Conservation (phyloP, 1,284 basidiomycete genomes). For the Boletus calvinii region DNA sequence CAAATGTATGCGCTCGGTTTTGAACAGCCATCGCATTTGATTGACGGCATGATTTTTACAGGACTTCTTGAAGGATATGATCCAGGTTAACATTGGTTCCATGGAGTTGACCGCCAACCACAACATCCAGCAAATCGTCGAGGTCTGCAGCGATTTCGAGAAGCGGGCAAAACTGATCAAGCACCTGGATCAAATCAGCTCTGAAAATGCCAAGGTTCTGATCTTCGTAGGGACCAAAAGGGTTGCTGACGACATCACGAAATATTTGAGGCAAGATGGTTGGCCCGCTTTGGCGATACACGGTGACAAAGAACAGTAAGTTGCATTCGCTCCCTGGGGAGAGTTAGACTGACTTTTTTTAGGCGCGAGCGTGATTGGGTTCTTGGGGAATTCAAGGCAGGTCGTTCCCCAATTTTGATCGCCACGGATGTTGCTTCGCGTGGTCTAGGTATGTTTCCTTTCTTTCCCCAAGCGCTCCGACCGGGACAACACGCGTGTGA, state of each 20-base stretch:
- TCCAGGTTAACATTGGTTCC: conserved; percentile 98
- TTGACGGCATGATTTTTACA: conserved; percentile 30
- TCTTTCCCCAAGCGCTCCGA: conserved; percentile 33
- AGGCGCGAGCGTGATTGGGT: conserved; percentile 99
- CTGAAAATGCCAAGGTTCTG: conserved; percentile 97
- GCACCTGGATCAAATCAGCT: conserved; percentile 94
- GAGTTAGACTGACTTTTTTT: conserved; percentile 20
- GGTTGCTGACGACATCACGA: conserved; percentile 97
- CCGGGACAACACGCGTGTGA: conserved; percentile 28
- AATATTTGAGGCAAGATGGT: conserved; percentile 94
- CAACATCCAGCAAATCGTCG: conserved; percentile 95
- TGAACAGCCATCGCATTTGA: not conserved
- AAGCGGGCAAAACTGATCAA: conserved; percentile 96
- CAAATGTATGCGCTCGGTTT: conserved; percentile 53
- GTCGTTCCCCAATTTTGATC: conserved; percentile 96
- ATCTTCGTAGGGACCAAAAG: conserved; percentile 99
- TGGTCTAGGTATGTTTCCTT: conserved; percentile 93
- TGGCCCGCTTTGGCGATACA: conserved; percentile 99
- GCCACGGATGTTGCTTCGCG: conserved; percentile 98
- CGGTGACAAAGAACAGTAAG: conserved; percentile 95
- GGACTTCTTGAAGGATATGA: conserved; percentile 96
- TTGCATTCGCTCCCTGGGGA: conserved; percentile 24
- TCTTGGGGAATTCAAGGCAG: conserved; percentile 95
- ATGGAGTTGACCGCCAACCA: conserved; percentile 98
- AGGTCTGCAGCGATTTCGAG: conserved; percentile 97